These are phyloP conservation scores for Penicillium sp. DNA, from an alignment of 2,329 filamentous ascomycete species.

Conservation along the genomic window DNA sequence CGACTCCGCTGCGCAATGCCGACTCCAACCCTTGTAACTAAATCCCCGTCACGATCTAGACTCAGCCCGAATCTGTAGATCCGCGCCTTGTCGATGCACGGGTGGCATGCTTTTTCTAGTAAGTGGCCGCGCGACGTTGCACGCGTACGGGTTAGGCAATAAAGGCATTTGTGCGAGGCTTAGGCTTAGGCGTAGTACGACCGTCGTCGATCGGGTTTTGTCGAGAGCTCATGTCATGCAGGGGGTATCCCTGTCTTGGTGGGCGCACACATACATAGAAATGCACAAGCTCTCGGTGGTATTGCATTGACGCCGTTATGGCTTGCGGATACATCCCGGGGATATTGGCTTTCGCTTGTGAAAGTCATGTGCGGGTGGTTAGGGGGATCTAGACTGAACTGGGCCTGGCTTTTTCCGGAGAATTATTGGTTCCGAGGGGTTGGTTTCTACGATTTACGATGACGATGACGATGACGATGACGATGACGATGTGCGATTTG, in stretches of 20 bases:
- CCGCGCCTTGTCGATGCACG: neutral
- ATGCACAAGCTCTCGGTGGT: neutral
- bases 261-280: neutral
- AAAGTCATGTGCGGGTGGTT: neutral
- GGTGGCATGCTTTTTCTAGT: neutral
- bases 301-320: neutral
- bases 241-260: neutral
- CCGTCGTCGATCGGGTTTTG: neutral
- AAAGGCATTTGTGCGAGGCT: conserved; percentile 1
- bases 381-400: neutral
- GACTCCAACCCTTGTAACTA: neutral
- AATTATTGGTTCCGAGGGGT: neutral
- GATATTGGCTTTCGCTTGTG: neutral
- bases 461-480: too few species aligned
- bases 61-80: neutral
- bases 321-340: neutral
- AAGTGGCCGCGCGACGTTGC: neutral
- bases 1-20: neutral
- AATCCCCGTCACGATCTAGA: neutral
- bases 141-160: conserved; percentile 1
- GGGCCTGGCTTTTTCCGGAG: neutral
- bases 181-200: neutral
- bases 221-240: neutral
- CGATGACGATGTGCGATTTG: too few species aligned
- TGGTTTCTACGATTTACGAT: too few species aligned